Evolutionary conservation across 495 filamentous ascomycete genomes (phyloP).

Genomic region (Aspergillus asperescens): DNA sequence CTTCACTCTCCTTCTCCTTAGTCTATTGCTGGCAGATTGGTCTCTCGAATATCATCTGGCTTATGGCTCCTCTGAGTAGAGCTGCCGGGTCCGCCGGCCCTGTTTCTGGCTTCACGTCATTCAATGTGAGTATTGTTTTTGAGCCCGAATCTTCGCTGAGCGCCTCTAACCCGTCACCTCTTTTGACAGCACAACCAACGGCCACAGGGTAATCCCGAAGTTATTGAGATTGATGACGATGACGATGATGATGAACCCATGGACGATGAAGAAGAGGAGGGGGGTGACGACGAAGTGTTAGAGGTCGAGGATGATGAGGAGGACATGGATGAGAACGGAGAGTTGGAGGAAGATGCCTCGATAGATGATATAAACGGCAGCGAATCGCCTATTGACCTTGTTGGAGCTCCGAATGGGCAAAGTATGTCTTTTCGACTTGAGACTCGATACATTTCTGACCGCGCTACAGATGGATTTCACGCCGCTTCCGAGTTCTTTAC

Average conservation of each 20-base stretch:
- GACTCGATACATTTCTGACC: conserved; percentile 17
- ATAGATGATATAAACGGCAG: conserved; percentile 17
- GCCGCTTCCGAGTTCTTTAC: conserved; percentile 41
- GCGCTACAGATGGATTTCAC: conserved; percentile 14
- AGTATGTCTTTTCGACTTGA: conserved; percentile 12
- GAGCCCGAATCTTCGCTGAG: conserved; percentile 5
- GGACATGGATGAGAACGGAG: conserved; percentile 23
- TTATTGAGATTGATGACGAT: conserved; percentile 42
- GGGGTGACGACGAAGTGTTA: conserved; percentile 22
- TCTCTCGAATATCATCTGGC: not conserved
- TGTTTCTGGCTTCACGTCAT: conserved; percentile 20
- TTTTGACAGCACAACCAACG: conserved; percentile 17
- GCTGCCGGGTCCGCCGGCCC: conserved; percentile 17
- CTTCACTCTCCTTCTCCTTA: conserved; percentile 4
- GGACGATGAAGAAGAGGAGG: conserved; percentile 26
- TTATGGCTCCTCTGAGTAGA: conserved; percentile 29
- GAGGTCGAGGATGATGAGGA: conserved; percentile 24
- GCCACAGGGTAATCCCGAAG: conserved; percentile 24
- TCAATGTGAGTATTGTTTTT: conserved; percentile 25
- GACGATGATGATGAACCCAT: conserved; percentile 35
- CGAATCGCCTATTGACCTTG: conserved; percentile 21
- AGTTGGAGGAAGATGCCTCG: conserved; percentile 18
- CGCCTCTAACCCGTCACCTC: conserved; percentile 10
- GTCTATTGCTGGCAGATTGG: conserved; percentile 2
- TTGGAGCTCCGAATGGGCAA: conserved; percentile 13